Evolutionary conservation across 306 rosid genomes (phyloP).

Genomic region (Amphicarpaea edgeworthii): DNA sequence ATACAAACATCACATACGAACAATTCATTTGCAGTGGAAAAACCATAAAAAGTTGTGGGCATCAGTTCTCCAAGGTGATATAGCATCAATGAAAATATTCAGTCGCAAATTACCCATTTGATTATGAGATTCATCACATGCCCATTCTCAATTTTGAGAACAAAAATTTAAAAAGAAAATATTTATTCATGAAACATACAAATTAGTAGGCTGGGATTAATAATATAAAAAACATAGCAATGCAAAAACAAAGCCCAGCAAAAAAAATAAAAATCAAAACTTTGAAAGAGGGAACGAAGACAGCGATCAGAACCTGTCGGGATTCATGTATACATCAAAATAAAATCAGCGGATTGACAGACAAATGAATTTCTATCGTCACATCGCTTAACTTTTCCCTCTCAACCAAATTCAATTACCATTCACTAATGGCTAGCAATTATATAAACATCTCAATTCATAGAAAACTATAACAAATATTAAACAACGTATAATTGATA

Average conservation of each 20-base stretch:
- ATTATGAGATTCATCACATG: slow-evolving; percentile 48
- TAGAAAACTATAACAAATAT: background rate
- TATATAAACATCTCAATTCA: no score
- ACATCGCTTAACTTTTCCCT: slow-evolving; percentile 63
- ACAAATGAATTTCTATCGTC: slow-evolving; percentile 75
- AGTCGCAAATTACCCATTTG: slow-evolving; percentile 67
- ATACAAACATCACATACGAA: background rate
- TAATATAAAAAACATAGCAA: background rate
- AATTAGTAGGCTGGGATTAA: no score
- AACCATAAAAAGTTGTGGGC: slow-evolving; percentile 31
- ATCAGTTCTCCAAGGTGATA: slow-evolving; percentile 63
- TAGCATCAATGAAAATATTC: slow-evolving; percentile 55
- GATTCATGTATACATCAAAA: slow-evolving; percentile 79
- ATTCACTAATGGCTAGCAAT: background rate
- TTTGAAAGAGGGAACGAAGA: slow-evolving; percentile 12
- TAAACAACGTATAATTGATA: background rate
- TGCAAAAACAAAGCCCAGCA: background rate
- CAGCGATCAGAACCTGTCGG: slow-evolving; percentile 98
- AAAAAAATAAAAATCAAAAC: background rate
- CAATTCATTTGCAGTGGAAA: no score
- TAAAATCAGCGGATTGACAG: slow-evolving; percentile 83
- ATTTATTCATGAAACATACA: no score
- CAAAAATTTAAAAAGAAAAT: background rate
- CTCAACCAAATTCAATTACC: background rate
- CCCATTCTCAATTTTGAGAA: background rate